Conservation (phyloP, 2,329 filamentous ascomycete species). For the Rutstroemia sp. region DNA sequence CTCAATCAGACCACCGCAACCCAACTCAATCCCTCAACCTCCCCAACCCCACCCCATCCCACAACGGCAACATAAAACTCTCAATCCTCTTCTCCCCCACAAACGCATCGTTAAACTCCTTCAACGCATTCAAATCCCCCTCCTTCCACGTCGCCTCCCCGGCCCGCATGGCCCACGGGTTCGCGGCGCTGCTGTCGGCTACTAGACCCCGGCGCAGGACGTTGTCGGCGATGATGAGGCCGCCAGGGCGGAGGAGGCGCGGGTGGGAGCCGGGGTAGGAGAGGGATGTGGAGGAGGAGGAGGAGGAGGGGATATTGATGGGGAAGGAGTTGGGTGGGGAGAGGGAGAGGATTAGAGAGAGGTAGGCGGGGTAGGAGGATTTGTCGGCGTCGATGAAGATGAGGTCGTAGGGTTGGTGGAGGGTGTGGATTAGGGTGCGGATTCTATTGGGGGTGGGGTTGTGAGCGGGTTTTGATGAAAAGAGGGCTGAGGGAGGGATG, state of each 20-base stretch:
- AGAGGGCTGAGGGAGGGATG: neutral
- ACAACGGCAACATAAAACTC: conserved; percentile 33
- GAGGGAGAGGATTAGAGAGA: conserved; percentile 37
- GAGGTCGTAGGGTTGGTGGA: conserved; percentile 41
- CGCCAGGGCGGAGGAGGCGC: conserved; percentile 41
- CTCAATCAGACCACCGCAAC: neutral
- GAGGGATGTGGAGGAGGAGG: neutral
- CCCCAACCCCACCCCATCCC: conserved; percentile 33
- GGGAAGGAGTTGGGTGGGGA: conserved; percentile 20
- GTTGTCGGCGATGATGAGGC: conserved; percentile 48
- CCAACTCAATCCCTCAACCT: conserved; percentile 18
- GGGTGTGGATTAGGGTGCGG: conserved; percentile 8
- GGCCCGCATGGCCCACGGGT: conserved; percentile 25
- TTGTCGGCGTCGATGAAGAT: conserved; percentile 50
- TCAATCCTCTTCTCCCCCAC: conserved; percentile 29
- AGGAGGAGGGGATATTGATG: neutral
- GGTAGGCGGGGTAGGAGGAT: conserved; percentile 42
- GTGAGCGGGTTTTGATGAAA: too few species aligned
- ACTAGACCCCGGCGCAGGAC: conserved; percentile 43
- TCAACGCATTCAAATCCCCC: conserved; percentile 49
- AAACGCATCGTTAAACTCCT: conserved; percentile 32
- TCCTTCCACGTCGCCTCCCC: conserved; percentile 18
- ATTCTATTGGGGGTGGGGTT: neutral
- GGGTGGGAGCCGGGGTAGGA: neutral
- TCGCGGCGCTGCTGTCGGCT: conserved; percentile 32